Base-by-base conservation (phyloP, 2,329 filamentous ascomycete species). In the Cyanodermella asteris region DNA sequence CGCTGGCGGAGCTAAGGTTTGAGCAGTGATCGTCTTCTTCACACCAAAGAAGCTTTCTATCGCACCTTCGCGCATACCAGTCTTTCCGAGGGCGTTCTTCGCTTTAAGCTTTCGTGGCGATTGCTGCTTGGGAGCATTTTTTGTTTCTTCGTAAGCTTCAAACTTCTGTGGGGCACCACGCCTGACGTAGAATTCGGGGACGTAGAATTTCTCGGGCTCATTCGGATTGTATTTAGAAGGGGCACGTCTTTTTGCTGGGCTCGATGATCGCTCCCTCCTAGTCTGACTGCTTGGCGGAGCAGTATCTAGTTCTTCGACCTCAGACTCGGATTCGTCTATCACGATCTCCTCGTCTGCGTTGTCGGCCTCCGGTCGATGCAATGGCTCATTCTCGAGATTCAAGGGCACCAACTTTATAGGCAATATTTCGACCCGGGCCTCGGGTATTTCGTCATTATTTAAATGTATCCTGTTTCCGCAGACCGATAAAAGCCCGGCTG, bases 331-430 rank as follows among this genome's bases (percentile, higher is more conserved):
- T 11, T 35, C 34, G n/a, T 39, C 31, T 7, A 38, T 38, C 26
- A 40, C 40, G 31, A 42, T 35, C 14, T 41, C 32, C 29, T 44
- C 38, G n/a, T 43, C 30, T 3, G 62, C 56, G 1, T 56, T 53
- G 30, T 66, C 66, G 10, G 76, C 71, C 16, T 67, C 61, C 41
- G n/a, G n/a, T n/a, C n/a, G n/a, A n/a, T n/a, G n/a, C n/a, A n/a
- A n/a, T n/a, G n/a, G n/a, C n/a, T n/a, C 82, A 1, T 59, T 56
- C 7, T 67, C 62, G 13, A 93, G 50, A 38, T 91, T 69, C 19
- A 94, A 60, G 1, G 69, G 68, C 3, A 91, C 77, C 10, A 93
- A 59, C 16, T 75, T 62, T 3, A 67, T 58, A 0, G 87, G 87
- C 4, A 72, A 55, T 40, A 75, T 90, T 2, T 75, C 69, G 13